These are phyloP conservation scores for Citrus sinensis DNA, from an alignment of 345 rosid species.

Conservation along the genomic window DVS_A1.0 CM039168.1:29681001-29681500, in stretches of 20 bases:
- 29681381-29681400: conserved; percentile 1
- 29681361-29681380: conserved; percentile 25
- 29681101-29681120: neutral
- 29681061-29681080: neutral
- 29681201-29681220: conserved; percentile 94
- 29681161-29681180: conserved; percentile 68
- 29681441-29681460: neutral
- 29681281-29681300: conserved; percentile 94
- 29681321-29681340: conserved; percentile 82
- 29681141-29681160: neutral
- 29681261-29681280: conserved; percentile 97
- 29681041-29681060: neutral
- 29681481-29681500: neutral
- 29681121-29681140: neutral
- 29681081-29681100: neutral
- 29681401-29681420: conserved; percentile 5
- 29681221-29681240: conserved; percentile 83
- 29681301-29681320: conserved; percentile 94
- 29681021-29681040: neutral
- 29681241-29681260: conserved; percentile 74
- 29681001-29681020: neutral
- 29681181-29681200: conserved; percentile 85
- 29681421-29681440: neutral
- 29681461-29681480: neutral
- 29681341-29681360: conserved; percentile 92